These are phyloP conservation scores for Closterium sp. DNA, from an alignment of 139 green algal species.

Conservation along the genomic window DNA sequence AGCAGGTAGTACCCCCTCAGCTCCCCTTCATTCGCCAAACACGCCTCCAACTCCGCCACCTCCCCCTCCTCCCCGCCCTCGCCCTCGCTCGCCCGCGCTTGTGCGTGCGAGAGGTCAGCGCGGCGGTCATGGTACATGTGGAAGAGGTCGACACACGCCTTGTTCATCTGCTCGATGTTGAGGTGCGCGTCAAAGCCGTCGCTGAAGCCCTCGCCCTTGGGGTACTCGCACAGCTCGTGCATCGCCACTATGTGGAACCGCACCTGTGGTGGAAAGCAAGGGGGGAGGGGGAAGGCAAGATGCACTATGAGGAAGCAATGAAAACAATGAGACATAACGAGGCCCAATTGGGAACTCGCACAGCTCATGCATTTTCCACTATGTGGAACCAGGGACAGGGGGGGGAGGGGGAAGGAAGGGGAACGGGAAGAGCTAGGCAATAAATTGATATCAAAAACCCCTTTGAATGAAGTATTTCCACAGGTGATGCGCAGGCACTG, in stretches of 20 bases:
- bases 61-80: background rate
- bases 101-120: background rate
- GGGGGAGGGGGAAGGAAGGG: no score
- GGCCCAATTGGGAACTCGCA: constrained; percentile 40
- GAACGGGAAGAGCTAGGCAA: no score
- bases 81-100: background rate
- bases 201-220: constrained; percentile 15
- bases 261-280: constrained; percentile 41
- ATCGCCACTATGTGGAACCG: constrained; percentile 76
- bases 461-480: no score
- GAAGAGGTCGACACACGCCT: constrained; percentile 67
- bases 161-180: constrained; percentile 84
- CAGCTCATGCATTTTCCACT: constrained; percentile 73
- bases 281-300: no score
- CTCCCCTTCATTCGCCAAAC: constrained; percentile 61
- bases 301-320: no score
- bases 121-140: constrained; percentile 68
- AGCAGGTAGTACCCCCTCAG: constrained; percentile 75
- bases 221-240: constrained; percentile 67
- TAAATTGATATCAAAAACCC: no score
- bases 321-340: constrained; percentile 12
- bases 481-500: no score
- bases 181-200: constrained; percentile 79
- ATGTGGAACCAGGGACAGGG: constrained; percentile 62
- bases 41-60: background rate